These are phyloP conservation scores for Globisporangium lucens DNA, from an alignment of 352 stramenopile genomes.

Conservation along the genomic window DNA sequence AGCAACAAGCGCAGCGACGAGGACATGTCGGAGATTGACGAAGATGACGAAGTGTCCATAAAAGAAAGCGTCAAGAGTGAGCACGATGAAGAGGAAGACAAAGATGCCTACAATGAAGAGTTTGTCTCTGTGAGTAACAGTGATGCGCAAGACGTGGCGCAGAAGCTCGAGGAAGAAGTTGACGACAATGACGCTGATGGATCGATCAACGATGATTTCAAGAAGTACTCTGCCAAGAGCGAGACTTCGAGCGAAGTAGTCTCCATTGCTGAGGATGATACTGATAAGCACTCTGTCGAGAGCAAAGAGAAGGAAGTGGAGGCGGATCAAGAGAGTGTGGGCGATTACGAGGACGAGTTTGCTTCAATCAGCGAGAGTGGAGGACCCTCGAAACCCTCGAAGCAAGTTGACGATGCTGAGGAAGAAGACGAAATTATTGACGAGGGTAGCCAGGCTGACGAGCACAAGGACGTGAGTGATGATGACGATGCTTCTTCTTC, in stretches of 20 bases:
- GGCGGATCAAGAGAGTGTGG: slow-evolving; percentile 3
- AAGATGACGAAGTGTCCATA: neutral
- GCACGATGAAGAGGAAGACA: neutral
- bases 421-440: slow-evolving; percentile 3
- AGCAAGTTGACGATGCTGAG: neutral
- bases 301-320: neutral
- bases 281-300: slow-evolving; percentile 1
- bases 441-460: neutral
- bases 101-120: slow-evolving; percentile 13
- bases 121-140: slow-evolving; percentile 12
- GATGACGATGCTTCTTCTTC: slow-evolving; percentile 3
- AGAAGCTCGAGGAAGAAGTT: slow-evolving; percentile 1
- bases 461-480: neutral
- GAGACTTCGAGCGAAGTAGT: neutral
- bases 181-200: neutral
- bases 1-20: slow-evolving; percentile 4
- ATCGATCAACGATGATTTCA: neutral
- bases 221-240: slow-evolving; percentile 9
- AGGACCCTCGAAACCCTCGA: neutral
- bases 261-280: neutral
- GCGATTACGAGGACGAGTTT: slow-evolving; percentile 20
- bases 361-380: slow-evolving; percentile 14
- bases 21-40: slow-evolving; percentile 8
- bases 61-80: slow-evolving; percentile 8
- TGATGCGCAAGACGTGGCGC: neutral